Evolutionary conservation across 805 yeast genomes (phyloP), one percentile per base, ranked within the genome.

Genomic region (Cyberlindnera subsufficiens): DNA sequence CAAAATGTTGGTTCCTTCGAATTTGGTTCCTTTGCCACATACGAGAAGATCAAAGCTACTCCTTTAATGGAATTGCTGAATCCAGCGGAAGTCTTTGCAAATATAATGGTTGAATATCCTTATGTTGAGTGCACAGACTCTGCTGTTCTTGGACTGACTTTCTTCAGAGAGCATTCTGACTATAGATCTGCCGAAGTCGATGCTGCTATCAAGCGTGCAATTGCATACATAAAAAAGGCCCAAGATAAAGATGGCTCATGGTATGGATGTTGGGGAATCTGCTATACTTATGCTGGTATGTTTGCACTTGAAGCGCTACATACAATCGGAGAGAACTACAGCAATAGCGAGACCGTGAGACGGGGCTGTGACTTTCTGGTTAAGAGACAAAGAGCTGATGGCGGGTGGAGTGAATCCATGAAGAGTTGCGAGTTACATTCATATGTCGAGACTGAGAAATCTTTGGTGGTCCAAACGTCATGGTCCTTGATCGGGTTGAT

Each of bases 261-360:
- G 98, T 95, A 90, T 61, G 99, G 99, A 1, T 80, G 88, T 33
- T 93, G 99, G 99, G 99, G 99, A 31, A 82, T 93, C 5, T 93
- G 99, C 60, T 89, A 74, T 59, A 86, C 96, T 0, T 93, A 93
- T 63, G 98, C 98, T 0, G 86, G 89, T 2, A 93, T 93, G 99
- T 93, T 93, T 75, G 99, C 99, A 0, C 64, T 93, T 25, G 99
- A 93, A 54, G 98, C 98, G 0, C 70, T 93, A 38, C 69, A 78
- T 22, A 77, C 91, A 4, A 82, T 83, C 22, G 86, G 81, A 1
- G 73, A 74, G 44, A 66, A 56, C 2, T 91, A 89, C 59, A 56
- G 56, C 1, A 87, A 82, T 54, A 77, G 83, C 32, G 75, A 68
- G 6, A 61, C 66, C 3, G 95, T 87, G 6, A 65, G 69, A 32